Evolutionary conservation across 73 alveolate genomes (phyloP).

Genomic region (Stentor coeruleus): DNA sequence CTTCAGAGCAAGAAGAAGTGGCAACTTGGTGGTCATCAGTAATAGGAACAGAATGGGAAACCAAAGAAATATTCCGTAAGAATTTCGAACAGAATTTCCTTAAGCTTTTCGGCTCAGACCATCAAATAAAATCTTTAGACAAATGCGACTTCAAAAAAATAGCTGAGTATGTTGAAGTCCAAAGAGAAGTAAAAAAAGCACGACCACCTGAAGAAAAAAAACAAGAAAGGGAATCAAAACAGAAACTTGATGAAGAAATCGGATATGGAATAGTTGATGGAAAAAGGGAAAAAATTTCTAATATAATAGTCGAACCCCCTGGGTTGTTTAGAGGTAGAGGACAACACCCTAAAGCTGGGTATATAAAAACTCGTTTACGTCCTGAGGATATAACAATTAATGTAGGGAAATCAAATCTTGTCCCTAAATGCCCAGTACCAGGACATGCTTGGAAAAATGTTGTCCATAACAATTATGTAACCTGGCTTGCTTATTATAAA

Average conservation of each 20-base stretch:
- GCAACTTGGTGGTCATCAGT: constrained; percentile 93
- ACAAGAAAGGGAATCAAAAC: constrained; percentile 75
- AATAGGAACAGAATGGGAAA: constrained; percentile 80
- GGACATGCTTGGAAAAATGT: constrained; percentile 99
- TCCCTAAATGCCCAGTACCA: constrained; percentile 62
- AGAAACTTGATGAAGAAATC: constrained; percentile 61
- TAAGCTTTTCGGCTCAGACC: constrained; percentile 59
- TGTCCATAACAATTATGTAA: constrained; percentile 90
- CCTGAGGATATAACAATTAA: constrained; percentile 92
- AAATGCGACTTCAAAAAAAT: constrained; percentile 91
- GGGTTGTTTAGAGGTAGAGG: constrained; percentile 99
- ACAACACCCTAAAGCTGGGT: constrained; percentile 98
- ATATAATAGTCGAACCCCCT: constrained; percentile 94
- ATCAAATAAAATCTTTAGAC: constrained; percentile 56
- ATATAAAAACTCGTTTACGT: constrained; percentile 73
- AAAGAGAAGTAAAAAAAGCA: constrained; percentile 64
- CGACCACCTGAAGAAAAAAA: constrained; percentile 83
- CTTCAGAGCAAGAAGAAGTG: constrained; percentile 92
- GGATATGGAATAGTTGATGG: constrained; percentile 96
- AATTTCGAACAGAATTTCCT: constrained; percentile 80
- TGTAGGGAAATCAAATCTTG: constrained; percentile 65
- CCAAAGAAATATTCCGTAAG: constrained; percentile 65
- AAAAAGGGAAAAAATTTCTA: constrained; percentile 82
- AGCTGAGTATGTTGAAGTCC: constrained; percentile 59
- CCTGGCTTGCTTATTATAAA: constrained; percentile 96